Evolutionary conservation across 192 early-diverging fungal genomes (phyloP).

Genomic region (Umbelopsis vinacea): DNA sequence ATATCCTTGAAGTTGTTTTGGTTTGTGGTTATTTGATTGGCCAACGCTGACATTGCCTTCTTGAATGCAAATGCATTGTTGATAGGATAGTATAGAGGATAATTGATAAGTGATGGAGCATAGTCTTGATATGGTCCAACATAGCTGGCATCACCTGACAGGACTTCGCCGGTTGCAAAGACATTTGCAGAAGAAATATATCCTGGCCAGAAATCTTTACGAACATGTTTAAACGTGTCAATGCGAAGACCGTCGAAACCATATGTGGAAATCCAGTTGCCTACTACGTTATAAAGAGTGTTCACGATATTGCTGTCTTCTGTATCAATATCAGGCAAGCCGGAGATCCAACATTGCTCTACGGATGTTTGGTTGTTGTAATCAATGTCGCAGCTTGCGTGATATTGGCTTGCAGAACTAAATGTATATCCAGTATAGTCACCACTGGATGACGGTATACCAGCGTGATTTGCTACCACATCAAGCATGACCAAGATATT

Average conservation of each 20-base stretch:
- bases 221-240: conserved; percentile 51
- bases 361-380: conserved; percentile 35
- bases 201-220: conserved; percentile 43
- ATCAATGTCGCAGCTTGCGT: conserved; percentile 29
- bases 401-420: conserved; percentile 38
- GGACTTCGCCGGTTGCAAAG: conserved; percentile 43
- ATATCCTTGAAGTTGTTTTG: conserved; percentile 16
- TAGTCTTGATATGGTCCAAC: conserved; percentile 28
- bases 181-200: conserved; percentile 36
- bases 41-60: conserved; percentile 19
- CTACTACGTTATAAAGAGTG: conserved; percentile 31
- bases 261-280: conserved; percentile 31
- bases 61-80: conserved; percentile 13
- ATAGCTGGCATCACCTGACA: conserved; percentile 16
- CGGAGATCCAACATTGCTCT: conserved; percentile 37
- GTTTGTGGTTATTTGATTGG: background rate
- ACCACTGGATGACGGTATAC: conserved; percentile 21
- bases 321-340: conserved; percentile 43
- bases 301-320: conserved; percentile 42
- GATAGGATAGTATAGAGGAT: conserved; percentile 31
- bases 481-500: conserved; percentile 52
- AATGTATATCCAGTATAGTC: conserved; percentile 41
- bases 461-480: conserved; percentile 49
- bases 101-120: conserved; percentile 26
- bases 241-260: conserved; percentile 51